Evolutionary conservation across 2,329 filamentous ascomycete genomes (phyloP).

Genomic region (Pseudocercospora musae): DNA sequence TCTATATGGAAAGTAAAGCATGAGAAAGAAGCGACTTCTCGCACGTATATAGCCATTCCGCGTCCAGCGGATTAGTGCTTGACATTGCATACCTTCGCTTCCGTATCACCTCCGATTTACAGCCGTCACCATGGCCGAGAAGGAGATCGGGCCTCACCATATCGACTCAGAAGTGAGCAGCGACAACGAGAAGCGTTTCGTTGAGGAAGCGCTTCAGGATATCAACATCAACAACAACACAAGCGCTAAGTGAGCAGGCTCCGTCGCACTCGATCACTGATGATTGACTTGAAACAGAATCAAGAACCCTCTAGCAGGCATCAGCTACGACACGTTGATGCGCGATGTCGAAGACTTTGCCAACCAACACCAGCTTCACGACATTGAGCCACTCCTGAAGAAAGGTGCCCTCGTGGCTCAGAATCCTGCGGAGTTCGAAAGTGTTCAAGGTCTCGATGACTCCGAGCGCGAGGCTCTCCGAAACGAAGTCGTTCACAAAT

Average conservation of each 20-base stretch:
- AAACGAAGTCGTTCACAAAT: conserved; percentile 49
- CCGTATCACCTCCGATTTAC: background rate
- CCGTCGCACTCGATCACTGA: background rate
- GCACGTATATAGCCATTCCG: background rate
- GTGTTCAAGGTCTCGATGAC: conserved; percentile 46
- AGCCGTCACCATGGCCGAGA: background rate
- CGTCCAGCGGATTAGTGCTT: background rate
- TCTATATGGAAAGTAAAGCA: background rate
- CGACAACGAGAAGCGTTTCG: conserved; percentile 1
- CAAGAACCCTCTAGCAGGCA: conserved; percentile 14
- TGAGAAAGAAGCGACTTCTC: background rate
- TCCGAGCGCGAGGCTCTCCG: conserved; percentile 42
- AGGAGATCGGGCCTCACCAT: background rate
- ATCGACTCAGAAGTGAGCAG: conserved; percentile 1
- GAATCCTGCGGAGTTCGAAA: conserved; percentile 48
- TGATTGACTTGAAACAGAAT: background rate
- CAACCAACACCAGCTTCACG: conserved; percentile 16
- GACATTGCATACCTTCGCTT: background rate
- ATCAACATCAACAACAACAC: conserved; percentile 2
- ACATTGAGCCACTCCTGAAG: conserved; percentile 49
- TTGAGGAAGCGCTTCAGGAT: background rate
- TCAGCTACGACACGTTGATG: conserved; percentile 7
- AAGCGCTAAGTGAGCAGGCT: background rate
- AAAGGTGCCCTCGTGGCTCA: conserved; percentile 54
- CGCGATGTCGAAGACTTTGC: conserved; percentile 12